phyloP scores from a whole-genome alignment of 2,329 filamentous ascomycete species.

The Cercospora berteroae region DNA sequence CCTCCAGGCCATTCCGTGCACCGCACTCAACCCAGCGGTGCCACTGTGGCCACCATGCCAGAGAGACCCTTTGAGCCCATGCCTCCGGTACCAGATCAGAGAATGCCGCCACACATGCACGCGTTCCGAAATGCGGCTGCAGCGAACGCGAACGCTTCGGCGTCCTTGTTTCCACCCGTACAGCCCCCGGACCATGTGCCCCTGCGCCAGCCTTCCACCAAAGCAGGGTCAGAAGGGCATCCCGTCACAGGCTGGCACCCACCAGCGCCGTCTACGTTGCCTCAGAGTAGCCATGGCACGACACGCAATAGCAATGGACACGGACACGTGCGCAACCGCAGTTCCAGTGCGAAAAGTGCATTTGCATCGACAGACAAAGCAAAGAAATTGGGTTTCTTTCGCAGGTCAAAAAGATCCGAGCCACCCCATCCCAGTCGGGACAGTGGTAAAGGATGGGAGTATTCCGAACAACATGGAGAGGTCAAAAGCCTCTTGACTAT shows the following conservation, averaged over 20 bases:
- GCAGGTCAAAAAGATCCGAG: slow-evolving; percentile 16
- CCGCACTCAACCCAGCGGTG: slow-evolving; percentile 19
- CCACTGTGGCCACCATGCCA: slow-evolving; percentile 17
- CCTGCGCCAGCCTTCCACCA: slow-evolving; percentile 21
- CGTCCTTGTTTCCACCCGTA: slow-evolving; percentile 33
- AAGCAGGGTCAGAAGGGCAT: slow-evolving; percentile 32
- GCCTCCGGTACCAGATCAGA: slow-evolving; percentile 11
- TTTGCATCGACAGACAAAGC: slow-evolving; percentile 30
- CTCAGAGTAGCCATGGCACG: slow-evolving; percentile 17
- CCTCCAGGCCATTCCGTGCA: slow-evolving; percentile 26
- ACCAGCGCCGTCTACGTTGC: slow-evolving; percentile 27
- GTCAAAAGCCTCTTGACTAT: slow-evolving; percentile 1
- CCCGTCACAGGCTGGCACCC: slow-evolving; percentile 39
- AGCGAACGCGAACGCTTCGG: slow-evolving; percentile 21
- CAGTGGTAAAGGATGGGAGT: slow-evolving; percentile 1
- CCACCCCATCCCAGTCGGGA: slow-evolving; percentile 10
- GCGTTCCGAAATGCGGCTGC: slow-evolving; percentile 33
- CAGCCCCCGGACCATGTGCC: slow-evolving; percentile 33
- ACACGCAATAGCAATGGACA: slow-evolving; percentile 3
- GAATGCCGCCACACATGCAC: slow-evolving; percentile 36
- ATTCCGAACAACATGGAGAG: not conserved
- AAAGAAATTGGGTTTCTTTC: slow-evolving; percentile 33
- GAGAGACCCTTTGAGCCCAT: slow-evolving; percentile 9
- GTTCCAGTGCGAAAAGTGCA: slow-evolving; percentile 20
- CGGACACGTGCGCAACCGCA: slow-evolving; percentile 21